Evolutionary conservation across 257 asterid genomes (phyloP), one percentile per base, ranked within the genome.

Genomic region (Catharanthus roseus): DNA sequence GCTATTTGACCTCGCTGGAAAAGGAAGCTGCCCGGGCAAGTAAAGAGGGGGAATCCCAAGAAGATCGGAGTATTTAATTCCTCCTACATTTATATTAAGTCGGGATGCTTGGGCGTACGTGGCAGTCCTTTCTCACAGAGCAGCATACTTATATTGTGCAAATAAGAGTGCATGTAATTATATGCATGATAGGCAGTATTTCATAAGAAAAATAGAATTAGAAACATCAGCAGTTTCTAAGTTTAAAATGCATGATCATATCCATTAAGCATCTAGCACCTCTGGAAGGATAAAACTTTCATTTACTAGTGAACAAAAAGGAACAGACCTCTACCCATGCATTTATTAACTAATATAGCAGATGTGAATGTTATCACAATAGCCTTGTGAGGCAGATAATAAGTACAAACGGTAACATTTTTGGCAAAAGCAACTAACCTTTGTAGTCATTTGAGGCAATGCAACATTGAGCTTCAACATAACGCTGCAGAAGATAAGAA

Each of bases 381-480:
- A 47, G 44, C 38, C 42, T n/a, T 50, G 60, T 51, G 21, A 24
- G 3, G 12, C 55, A 71, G 38, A 70, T n/a, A 62, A 55, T 6
- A 31, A 56, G 58, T 39, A 56, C 57, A 66, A 71, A 41, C 8
- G 70, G 34, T 5, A 24, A 71, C 7, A 41, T 38, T 49, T 64
- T 55, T 45, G 65, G 34, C 29, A 75, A 73, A 79, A 65, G 74
- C 67, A 68, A 74, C 84, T 76, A 77, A 93, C 99, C 99, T 91
- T 85, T 91, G 81, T 91, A 91, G 81, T 95, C 97, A 85, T 95
- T 95, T 70, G 97, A 86, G 65, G 95, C 88, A 83, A 91, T 85
- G 75, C 85, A 93, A 73, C 99, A 93, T 73, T 87, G 99, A 69
- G 99, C 99, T 87, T 95, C 99, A 54, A 83, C 90, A 81, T 91